These are phyloP conservation scores for Aegilops speltoides DNA, from an alignment of 176 grass and related monocot genomes.

Conservation along the genomic window DNA sequence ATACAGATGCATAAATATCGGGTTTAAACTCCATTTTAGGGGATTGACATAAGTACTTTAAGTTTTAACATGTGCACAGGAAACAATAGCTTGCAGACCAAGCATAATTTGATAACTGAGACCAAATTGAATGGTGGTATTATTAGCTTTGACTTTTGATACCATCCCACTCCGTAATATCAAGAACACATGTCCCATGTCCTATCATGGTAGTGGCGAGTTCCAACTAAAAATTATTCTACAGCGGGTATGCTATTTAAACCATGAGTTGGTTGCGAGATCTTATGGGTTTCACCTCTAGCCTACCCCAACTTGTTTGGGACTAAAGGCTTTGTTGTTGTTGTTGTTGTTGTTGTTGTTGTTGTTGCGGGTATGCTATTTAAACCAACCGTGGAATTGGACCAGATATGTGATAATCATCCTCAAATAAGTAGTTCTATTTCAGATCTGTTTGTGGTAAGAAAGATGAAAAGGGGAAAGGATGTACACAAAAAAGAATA, in stretches of 20 bases:
- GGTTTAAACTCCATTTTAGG: constrained; percentile 10
- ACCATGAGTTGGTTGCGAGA: not conserved
- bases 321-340: no score
- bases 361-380: not conserved
- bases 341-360: no score
- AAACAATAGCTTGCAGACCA: not conserved
- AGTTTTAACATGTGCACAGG: not conserved
- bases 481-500: constrained; percentile 13
- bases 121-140: not conserved
- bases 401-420: not conserved
- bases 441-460: not conserved
- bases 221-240: constrained; percentile 2
- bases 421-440: not conserved
- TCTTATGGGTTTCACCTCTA: no score
- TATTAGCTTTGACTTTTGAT: not conserved
- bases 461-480: not conserved
- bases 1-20: constrained; percentile 24
- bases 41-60: constrained; percentile 17
- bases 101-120: not conserved
- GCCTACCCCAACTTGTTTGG: no score
- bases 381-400: constrained; percentile 16
- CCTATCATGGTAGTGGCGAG: not conserved
- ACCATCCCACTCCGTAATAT: not conserved
- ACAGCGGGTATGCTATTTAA: not conserved
- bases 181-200: not conserved